Evolutionary conservation across 441 rosid genomes (phyloP).

Genomic region (Adansonia grandidieri): DNA sequence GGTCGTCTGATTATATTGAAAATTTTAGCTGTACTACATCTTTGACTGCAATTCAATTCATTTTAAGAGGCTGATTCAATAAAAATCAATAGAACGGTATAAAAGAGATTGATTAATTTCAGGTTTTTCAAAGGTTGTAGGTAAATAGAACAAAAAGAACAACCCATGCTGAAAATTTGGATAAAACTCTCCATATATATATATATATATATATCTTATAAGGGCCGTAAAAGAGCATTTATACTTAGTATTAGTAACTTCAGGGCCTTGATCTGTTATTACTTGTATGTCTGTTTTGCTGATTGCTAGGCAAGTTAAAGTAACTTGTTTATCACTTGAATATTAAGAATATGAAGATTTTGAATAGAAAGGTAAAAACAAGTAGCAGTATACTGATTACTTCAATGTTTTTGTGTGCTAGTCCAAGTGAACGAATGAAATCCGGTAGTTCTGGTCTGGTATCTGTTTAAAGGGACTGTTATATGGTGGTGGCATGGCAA

Average conservation of each 20-base stretch:
- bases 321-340: not conserved
- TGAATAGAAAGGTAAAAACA: not conserved
- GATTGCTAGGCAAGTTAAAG: not conserved
- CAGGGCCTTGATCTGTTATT: not conserved
- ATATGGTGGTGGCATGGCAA: not conserved
- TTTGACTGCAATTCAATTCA: not conserved
- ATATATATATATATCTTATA: not conserved
- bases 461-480: too few species aligned
- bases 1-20: not conserved
- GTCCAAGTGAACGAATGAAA: not conserved
- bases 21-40: not conserved
- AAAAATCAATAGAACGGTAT: not conserved
- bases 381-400: not conserved
- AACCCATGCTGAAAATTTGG: not conserved
- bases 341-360: not conserved
- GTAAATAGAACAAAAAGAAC: not conserved
- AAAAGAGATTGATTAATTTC: not conserved
- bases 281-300: not conserved
- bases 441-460: not conserved
- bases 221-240: not conserved
- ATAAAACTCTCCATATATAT: not conserved
- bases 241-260: not conserved
- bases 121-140: not conserved
- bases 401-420: not conserved
- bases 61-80: not conserved